phyloP scores from a whole-genome alignment of 176 grass and related monocot species.

The Dendrocalamus sinicus region DNA sequence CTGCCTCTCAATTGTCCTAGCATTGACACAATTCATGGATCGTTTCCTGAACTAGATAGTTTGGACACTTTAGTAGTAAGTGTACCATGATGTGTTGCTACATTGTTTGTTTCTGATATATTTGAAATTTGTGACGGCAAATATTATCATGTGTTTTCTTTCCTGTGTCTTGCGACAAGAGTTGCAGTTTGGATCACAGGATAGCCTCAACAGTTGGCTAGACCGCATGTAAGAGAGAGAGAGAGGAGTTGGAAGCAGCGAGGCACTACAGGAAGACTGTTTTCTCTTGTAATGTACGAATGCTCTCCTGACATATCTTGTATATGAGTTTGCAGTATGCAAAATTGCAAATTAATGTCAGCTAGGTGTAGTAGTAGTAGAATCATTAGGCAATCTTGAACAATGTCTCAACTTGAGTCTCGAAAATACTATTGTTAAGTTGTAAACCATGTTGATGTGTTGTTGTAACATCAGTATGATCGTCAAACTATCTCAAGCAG shows the following conservation, averaged over 20 bases:
- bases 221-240: slow-evolving; percentile 12
- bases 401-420: not conserved
- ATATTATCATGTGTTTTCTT: not conserved
- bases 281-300: not conserved
- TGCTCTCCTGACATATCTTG: not conserved
- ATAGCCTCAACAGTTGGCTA: slow-evolving; percentile 42
- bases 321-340: not conserved
- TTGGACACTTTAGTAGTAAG: slow-evolving; percentile 53
- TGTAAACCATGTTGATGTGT: not conserved
- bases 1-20: not conserved
- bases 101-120: not conserved
- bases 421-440: not conserved
- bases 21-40: not conserved
- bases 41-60: slow-evolving; percentile 33
- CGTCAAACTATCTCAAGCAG: not conserved
- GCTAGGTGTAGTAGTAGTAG: no score
- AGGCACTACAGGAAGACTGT: not conserved
- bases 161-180: slow-evolving; percentile 40
- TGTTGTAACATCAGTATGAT: not conserved
- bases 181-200: slow-evolving; percentile 52
- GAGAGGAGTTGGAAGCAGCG: not conserved
- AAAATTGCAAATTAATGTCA: not conserved
- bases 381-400: not conserved
- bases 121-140: not conserved
- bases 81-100: not conserved